phyloP scores from a whole-genome alignment of 2,329 filamentous ascomycete species.

The Anthostomella pinea region DNA sequence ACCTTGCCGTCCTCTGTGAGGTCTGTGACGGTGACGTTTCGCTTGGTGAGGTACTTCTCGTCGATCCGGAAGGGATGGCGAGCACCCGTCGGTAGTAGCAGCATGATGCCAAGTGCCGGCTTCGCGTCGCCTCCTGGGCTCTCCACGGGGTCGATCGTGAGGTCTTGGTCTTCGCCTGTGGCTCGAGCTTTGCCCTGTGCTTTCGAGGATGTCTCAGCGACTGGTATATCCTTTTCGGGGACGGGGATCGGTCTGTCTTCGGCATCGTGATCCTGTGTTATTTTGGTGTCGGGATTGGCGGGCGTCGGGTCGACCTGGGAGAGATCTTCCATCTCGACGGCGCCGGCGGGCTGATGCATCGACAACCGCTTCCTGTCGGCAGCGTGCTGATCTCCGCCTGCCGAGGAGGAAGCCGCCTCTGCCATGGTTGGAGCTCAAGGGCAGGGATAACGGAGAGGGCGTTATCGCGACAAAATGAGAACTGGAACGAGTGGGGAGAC shows the following conservation, averaged over 20 bases:
- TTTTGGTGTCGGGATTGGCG: slow-evolving; percentile 17
- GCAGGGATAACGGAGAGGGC: slow-evolving; percentile 5
- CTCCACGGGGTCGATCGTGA: slow-evolving; percentile 34
- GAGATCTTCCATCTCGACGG: slow-evolving; percentile 32
- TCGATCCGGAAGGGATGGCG: slow-evolving; percentile 89
- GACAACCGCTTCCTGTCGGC: slow-evolving; percentile 20
- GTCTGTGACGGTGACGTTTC: slow-evolving; percentile 73
- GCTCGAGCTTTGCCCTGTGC: slow-evolving; percentile 30
- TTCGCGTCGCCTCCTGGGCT: slow-evolving; percentile 13
- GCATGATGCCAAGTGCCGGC: slow-evolving; percentile 68
- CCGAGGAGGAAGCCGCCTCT: slow-evolving; percentile 21
- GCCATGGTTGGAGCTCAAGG: slow-evolving; percentile 22
- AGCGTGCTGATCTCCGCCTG: slow-evolving; percentile 25
- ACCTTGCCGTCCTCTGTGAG: slow-evolving; percentile 55
- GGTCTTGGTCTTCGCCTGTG: slow-evolving; percentile 27
- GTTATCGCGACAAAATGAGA: slow-evolving; percentile 1
- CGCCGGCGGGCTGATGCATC: slow-evolving; percentile 24
- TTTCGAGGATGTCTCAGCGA: slow-evolving; percentile 25
- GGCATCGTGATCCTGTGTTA: slow-evolving; percentile 17
- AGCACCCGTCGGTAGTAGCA: slow-evolving; percentile 74
- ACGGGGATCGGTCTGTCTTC: slow-evolving; percentile 19
- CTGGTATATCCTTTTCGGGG: slow-evolving; percentile 20
- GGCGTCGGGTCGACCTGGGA: slow-evolving; percentile 22
- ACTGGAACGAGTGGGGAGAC: not conserved
- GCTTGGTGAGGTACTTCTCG: slow-evolving; percentile 77